Evolutionary conservation across 257 asterid genomes (phyloP).

Genomic region (Rubia yunnanensis): DNA sequence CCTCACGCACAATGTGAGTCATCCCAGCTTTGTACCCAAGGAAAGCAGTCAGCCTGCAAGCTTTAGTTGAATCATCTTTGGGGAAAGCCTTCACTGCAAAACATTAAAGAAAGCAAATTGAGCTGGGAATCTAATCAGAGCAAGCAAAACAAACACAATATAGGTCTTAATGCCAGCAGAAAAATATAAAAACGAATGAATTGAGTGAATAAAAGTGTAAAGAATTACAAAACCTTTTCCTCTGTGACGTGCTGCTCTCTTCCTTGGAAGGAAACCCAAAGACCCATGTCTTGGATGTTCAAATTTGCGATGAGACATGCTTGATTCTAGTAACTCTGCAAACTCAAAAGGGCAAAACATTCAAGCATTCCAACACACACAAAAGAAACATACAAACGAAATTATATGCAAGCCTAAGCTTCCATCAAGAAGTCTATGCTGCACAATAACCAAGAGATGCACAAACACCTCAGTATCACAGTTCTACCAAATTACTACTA

Average conservation of each 20-base stretch:
- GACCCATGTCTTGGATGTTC: slow-evolving; percentile 97
- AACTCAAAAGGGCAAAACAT: slow-evolving; percentile 16
- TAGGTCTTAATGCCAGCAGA: too few species aligned
- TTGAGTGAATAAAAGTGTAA: neutral
- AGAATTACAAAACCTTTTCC: slow-evolving; percentile 53
- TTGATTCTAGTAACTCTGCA: slow-evolving; percentile 30
- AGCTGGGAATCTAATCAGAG: neutral
- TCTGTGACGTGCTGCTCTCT: slow-evolving; percentile 65
- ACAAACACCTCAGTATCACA: neutral
- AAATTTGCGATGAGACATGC: slow-evolving; percentile 82
- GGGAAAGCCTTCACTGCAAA: slow-evolving; percentile 81
- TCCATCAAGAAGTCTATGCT: neutral
- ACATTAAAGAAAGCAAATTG: neutral
- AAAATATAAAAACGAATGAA: neutral
- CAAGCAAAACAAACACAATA: neutral
- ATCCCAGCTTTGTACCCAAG: slow-evolving; percentile 85
- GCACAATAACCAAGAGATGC: neutral
- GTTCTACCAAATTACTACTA: too few species aligned
- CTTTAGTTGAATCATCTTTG: slow-evolving; percentile 51
- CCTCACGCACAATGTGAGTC: slow-evolving; percentile 84
- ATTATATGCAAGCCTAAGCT: neutral
- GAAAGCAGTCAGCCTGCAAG: slow-evolving; percentile 65
- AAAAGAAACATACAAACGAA: too few species aligned
- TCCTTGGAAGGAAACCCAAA: slow-evolving; percentile 79
- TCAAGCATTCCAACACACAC: neutral